A percentile compares a stretch with the other conserved stretches of the same genome.
Conservation (phyloP, 148 eudicot genomes). For the Rhododendron vialii region DNA sequence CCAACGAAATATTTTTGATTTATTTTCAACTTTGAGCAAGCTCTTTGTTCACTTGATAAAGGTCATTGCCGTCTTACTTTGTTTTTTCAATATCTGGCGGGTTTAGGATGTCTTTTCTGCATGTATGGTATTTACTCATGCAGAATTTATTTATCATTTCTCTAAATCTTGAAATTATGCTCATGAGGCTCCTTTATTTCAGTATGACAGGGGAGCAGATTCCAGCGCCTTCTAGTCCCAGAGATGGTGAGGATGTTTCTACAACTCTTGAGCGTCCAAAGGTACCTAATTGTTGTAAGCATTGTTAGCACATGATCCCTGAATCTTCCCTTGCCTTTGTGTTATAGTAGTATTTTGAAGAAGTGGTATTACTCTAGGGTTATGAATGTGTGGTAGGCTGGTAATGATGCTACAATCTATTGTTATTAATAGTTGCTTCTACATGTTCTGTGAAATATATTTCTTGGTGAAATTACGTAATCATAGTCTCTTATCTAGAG, state of each 20-base stretch:
- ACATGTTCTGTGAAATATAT: not conserved
- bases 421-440: not conserved
- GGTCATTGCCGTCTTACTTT: not conserved
- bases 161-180: constrained; percentile 5
- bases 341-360: not conserved
- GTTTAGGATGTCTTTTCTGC: not conserved
- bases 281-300: constrained; percentile 36
- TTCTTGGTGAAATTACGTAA: not conserved
- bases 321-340: not conserved
- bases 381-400: not conserved
- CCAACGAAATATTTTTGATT: not conserved
- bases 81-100: not conserved
- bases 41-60: not conserved
- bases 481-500: not conserved
- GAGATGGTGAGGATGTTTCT: constrained; percentile 80
- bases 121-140: not conserved
- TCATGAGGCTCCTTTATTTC: constrained; percentile 30
- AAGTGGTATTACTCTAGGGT: not conserved
- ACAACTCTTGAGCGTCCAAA: constrained; percentile 60
- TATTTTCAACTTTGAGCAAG: not conserved
- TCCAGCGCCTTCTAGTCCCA: constrained; percentile 84
- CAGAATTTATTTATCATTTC: not conserved
- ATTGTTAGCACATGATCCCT: not conserved
- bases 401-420: not conserved
- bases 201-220: constrained; percentile 92